phyloP scores from a whole-genome alignment of 2,329 filamentous ascomycete species.

The Fusarium sp. region DNA sequence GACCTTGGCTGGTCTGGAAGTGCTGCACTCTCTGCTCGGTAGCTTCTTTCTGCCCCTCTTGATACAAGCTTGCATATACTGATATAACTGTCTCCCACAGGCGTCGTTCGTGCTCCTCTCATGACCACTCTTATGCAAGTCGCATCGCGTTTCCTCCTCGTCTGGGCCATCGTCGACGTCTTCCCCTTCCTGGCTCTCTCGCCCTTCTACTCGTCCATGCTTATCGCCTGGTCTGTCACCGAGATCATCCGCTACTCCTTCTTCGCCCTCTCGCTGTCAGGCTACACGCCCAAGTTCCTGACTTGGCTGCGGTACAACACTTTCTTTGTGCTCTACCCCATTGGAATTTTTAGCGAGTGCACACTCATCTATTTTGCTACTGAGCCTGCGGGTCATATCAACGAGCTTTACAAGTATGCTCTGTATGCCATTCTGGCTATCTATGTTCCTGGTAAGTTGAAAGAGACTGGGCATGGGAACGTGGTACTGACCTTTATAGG shows the following conservation, averaged over 20 bases:
- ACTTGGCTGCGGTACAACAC: conserved; percentile 91
- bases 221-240: conserved; percentile 88
- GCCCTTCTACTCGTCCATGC: conserved; percentile 79
- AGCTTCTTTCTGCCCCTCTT: conserved; percentile 47
- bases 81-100: conserved; percentile 57
- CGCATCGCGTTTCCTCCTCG: conserved; percentile 84
- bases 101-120: conserved; percentile 87
- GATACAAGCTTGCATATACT: background rate
- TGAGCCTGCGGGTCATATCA: conserved; percentile 65
- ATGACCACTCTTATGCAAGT: conserved; percentile 93
- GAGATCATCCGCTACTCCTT: conserved; percentile 95
- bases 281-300: conserved; percentile 73
- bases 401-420: conserved; percentile 67
- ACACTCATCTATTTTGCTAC: conserved; percentile 81
- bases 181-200: conserved; percentile 76
- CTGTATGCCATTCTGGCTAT: conserved; percentile 76
- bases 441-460: conserved; percentile 81
- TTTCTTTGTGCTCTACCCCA: conserved; percentile 91
- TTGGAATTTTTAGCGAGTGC: conserved; percentile 91
- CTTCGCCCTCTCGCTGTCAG: conserved; percentile 81
- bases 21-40: conserved; percentile 85
- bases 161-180: conserved; percentile 84
- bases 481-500: conserved; percentile 57
- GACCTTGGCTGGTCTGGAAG: conserved; percentile 84
- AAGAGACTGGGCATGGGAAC: background rate